A percentile compares a stretch with the other conserved stretches of the same genome.
Evolutionary conservation across 148 eudicot species (phyloP).

Genomic region (Gaultheria prostrata): DNA sequence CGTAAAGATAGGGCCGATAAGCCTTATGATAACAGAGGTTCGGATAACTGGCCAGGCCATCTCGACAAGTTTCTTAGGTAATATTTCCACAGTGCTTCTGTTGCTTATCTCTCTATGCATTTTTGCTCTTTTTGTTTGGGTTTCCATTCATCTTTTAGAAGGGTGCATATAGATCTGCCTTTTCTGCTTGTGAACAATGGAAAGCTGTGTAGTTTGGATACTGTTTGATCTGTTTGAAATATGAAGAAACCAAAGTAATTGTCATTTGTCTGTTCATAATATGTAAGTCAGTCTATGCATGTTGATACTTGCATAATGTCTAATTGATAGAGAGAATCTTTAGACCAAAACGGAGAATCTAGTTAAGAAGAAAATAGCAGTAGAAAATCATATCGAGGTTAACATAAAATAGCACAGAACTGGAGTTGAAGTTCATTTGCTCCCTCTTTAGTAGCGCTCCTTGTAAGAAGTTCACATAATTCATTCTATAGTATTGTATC

Average conservation of each 20-base stretch:
- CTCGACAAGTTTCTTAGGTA: conserved; percentile 91
- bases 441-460: not conserved
- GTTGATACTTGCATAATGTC: not conserved
- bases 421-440: not conserved
- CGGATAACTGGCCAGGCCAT: conserved; percentile 82
- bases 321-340: not conserved
- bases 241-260: conserved; percentile 5
- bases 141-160: not conserved
- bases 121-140: conserved; percentile 6
- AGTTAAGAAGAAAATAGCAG: not conserved
- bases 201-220: not conserved
- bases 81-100: conserved; percentile 7
- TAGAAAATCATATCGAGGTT: not conserved
- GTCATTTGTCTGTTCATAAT: not conserved
- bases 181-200: not conserved
- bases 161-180: not conserved
- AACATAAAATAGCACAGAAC: not conserved
- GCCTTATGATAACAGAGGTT: conserved; percentile 82
- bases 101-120: not conserved
- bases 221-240: not conserved
- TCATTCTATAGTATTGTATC: not conserved
- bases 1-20: conserved; percentile 74
- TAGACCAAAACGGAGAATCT: not conserved
- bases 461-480: not conserved
- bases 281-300: not conserved